Base-by-base conservation (phyloP, 306 rosid species). In the Abrus precatorius region DNA sequence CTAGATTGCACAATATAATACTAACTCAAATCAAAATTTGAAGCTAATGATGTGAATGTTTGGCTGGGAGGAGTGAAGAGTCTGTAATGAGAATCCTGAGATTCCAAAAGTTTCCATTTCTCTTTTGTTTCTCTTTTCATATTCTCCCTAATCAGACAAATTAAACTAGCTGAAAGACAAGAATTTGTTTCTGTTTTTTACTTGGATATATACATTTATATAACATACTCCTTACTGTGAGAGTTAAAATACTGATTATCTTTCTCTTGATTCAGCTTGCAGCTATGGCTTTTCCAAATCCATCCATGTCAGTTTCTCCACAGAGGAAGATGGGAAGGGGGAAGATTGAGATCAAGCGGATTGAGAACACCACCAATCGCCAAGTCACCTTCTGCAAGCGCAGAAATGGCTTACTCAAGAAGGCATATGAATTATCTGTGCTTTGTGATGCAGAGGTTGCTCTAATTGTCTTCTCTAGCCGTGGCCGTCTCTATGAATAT, bases 371-470 rank as follows among this genome's bases (percentile, higher is more conserved):
- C 0, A 96, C 99, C 10, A 96, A 96, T 86, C 97, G 99, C 12
- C 99, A 96, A 89, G 99, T 96, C 5, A 96, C 99, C 47, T 96
- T 96, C 87, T 96, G 99, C 85, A 96, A 96, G 65, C 85, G 99
- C 32, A 84, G 99, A 67, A 96, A 93, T 77, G 98, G 99, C 0
- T 78, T 96, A 49, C 91, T 93, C 41, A 96, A 96, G 86, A 96
- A 96, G 78, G 99, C 99, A 4, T 96, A 96, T 88, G 99, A 96
- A 75, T 86, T 96, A 73, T 96, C 99, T 82, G 99, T 96, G 48
- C 97, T 96, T 20, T 96, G 99, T 87, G 99, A 96, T 85, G 99
- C 99, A 4, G 99, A 96, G 82, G 93, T 96, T 76, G 97, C 99
- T 73, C 92, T 96, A 41, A 88, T 96, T 4, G 99, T 96, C 85